A percentile compares a stretch with the other conserved stretches of the same genome.
Conservation (phyloP, 2,329 filamentous ascomycete genomes). For the Fusarium nurragi region DNA sequence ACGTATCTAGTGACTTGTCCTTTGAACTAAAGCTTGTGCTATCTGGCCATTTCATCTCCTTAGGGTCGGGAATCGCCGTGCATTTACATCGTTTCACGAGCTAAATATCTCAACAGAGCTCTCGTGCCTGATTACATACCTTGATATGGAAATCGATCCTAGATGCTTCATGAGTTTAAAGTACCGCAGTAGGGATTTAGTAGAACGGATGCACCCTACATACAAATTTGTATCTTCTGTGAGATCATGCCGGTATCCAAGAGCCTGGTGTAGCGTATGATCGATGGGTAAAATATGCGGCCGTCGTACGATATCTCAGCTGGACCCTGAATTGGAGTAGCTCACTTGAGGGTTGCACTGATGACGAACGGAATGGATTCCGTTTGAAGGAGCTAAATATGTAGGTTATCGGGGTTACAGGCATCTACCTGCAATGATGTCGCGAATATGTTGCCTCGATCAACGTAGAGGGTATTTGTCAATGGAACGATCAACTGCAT, state of each 20-base stretch:
- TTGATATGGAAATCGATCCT: neutral
- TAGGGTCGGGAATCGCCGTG: conserved; percentile 16
- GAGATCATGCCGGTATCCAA: neutral
- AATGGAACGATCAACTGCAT: too few species aligned
- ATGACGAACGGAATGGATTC: neutral
- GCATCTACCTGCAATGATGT: too few species aligned
- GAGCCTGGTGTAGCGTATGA: neutral
- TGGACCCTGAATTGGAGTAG: neutral
- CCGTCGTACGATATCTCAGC: conserved; percentile 14
- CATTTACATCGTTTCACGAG: neutral
- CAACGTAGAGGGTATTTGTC: too few species aligned
- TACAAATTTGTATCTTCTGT: neutral
- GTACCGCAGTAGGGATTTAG: neutral
- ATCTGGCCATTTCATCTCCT: conserved; percentile 26
- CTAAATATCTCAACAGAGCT: neutral
- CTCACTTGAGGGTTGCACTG: neutral
- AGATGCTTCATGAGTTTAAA: conserved; percentile 6
- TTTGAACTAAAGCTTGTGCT: conserved; percentile 1
- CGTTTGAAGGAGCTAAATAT: neutral
- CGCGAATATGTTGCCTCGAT: too few species aligned
- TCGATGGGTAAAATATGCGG: neutral
- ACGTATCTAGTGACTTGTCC: conserved; percentile 5
- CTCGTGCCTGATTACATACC: neutral
- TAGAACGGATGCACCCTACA: neutral
- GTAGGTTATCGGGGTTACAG: neutral